Conservation (phyloP, 257 asterid species). For the Nicotiana tabacum region DNA sequence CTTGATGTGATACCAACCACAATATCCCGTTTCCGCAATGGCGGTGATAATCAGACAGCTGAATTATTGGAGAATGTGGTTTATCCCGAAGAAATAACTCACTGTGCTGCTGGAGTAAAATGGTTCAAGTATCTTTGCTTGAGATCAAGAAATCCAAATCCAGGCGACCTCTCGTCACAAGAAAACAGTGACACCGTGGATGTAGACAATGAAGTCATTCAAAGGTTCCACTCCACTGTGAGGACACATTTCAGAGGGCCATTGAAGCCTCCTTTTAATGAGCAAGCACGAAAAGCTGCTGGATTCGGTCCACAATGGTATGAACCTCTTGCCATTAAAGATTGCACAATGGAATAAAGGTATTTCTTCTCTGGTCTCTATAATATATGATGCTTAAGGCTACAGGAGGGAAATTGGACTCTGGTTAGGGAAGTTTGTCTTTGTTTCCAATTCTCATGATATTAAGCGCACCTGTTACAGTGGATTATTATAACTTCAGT, state of each 20-base stretch:
- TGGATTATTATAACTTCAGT: background rate
- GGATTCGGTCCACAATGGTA: constrained; percentile 95
- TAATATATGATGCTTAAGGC: background rate
- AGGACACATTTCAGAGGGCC: constrained; percentile 81
- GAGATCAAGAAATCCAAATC: constrained; percentile 33
- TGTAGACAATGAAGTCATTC: constrained; percentile 40
- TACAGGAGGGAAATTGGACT: background rate
- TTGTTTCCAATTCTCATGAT: background rate
- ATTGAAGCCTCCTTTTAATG: constrained; percentile 86
- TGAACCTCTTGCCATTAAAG: constrained; percentile 78
- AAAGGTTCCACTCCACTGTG: constrained; percentile 65
- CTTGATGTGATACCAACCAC: constrained; percentile 95
- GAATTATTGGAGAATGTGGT: constrained; percentile 69
- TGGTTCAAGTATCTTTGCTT: constrained; percentile 76
- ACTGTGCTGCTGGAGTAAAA: constrained; percentile 88
- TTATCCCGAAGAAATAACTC: constrained; percentile 92
- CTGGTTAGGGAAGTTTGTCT: background rate
- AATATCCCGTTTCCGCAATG: constrained; percentile 80
- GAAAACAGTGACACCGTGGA: constrained; percentile 16
- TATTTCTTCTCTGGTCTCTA: background rate
- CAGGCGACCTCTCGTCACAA: constrained; percentile 4
- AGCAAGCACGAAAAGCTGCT: constrained; percentile 79
- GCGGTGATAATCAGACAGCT: constrained; percentile 82
- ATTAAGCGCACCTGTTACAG: background rate
- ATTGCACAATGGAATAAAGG: background rate